phyloP scores from a whole-genome alignment of 495 filamentous ascomycete genomes.

The Copromyces sp. region DNA sequence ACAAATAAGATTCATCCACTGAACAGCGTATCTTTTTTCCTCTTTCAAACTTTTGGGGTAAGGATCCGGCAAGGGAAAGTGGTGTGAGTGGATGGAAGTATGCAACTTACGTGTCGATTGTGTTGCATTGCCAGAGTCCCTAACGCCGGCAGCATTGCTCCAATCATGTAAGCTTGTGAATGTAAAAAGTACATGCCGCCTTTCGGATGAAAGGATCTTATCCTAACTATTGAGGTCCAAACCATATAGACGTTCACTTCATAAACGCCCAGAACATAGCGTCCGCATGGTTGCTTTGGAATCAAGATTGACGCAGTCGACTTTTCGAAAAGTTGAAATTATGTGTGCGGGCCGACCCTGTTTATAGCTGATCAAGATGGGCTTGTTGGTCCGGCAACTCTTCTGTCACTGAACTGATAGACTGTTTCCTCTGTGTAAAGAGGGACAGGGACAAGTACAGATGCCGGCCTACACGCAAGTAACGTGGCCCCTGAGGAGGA shows the following conservation, averaged over 20 bases:
- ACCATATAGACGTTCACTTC: background rate
- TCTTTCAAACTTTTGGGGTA: background rate
- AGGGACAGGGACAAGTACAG: background rate
- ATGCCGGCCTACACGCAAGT: background rate
- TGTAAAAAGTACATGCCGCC: background rate
- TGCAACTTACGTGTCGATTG: background rate
- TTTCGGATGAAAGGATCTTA: background rate
- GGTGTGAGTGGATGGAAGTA: background rate
- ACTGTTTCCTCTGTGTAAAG: background rate
- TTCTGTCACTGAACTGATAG: background rate
- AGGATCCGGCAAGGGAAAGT: background rate
- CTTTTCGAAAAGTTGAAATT: background rate
- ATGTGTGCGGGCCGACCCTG: background rate
- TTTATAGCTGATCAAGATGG: background rate
- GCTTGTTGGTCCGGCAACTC: background rate
- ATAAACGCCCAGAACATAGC: background rate
- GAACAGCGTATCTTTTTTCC: background rate
- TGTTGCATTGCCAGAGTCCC: background rate
- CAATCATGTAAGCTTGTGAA: background rate
- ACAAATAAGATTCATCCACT: background rate
- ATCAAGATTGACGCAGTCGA: background rate
- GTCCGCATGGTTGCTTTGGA: background rate
- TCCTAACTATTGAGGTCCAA: background rate
- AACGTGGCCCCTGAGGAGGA: background rate
- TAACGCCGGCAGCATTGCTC: background rate